Evolutionary conservation across 75 land plant genomes (phyloP).

Genomic region (Azolla pinnata): DNA sequence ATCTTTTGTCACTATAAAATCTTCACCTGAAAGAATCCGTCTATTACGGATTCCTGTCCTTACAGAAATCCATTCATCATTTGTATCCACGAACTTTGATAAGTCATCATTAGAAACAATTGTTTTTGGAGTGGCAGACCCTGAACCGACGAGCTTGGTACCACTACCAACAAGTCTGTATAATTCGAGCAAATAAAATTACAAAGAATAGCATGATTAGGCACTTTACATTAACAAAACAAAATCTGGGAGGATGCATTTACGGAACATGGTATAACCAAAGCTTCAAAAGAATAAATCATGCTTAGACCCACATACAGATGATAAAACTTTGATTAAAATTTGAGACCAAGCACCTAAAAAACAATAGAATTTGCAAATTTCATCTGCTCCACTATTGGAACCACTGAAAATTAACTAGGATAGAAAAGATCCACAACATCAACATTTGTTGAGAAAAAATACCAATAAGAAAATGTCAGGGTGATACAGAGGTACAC

Average conservation of each 20-base stretch:
- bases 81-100: slow-evolving; percentile 73
- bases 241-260: background rate
- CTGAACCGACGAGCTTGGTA: slow-evolving; percentile 80
- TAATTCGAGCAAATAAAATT: background rate
- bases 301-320: background rate
- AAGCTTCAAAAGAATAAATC: background rate
- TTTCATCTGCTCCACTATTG: no score
- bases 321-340: no score
- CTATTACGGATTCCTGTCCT: slow-evolving; percentile 85
- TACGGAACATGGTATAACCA: background rate
- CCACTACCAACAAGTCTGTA: slow-evolving; percentile 65
- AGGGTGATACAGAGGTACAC: no score
- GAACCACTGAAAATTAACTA: no score
- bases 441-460: no score
- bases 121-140: slow-evolving; percentile 75
- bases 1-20: no score
- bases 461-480: no score
- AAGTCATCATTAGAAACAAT: slow-evolving; percentile 74
- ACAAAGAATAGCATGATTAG: background rate
- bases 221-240: background rate
- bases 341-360: no score
- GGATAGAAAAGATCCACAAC: no score
- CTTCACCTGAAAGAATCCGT: slow-evolving; percentile 70
- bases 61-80: slow-evolving; percentile 83
- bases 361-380: no score